phyloP scores from a whole-genome alignment of 176 grass and related monocot species.

The Oryza brachyantha region DNA sequence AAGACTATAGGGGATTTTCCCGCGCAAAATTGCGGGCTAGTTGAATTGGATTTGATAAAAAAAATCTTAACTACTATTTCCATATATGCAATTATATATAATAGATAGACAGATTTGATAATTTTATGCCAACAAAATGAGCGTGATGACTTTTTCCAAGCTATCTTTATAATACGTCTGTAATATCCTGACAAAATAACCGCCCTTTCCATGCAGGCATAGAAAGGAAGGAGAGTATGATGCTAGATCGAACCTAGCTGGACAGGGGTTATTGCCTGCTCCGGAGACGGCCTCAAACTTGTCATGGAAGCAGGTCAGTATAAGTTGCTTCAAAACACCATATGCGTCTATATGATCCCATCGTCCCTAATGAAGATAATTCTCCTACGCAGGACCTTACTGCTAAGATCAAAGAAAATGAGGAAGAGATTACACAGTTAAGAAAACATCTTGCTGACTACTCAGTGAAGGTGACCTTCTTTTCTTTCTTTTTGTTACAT shows the following conservation, averaged over 20 bases:
- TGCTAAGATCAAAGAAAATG: constrained; percentile 62
- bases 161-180: too few relatives aligned
- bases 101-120: too few relatives aligned
- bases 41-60: too few relatives aligned
- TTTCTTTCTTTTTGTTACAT: not conserved
- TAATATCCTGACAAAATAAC: not conserved
- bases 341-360: not conserved
- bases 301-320: constrained; percentile 75
- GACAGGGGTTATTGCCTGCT: constrained; percentile 53
- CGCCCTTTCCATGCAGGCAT: constrained; percentile 34
- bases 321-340: constrained; percentile 4
- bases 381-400: constrained; percentile 62
- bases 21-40: too few relatives aligned
- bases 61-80: too few relatives aligned
- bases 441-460: constrained; percentile 81
- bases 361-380: constrained; percentile 23
- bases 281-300: constrained; percentile 54
- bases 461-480: constrained; percentile 61
- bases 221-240: constrained; percentile 68
- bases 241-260: constrained; percentile 46
- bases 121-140: too few relatives aligned
- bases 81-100: too few relatives aligned
- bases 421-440: constrained; percentile 87
- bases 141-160: too few relatives aligned
- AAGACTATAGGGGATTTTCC: too few relatives aligned